Conservation (phyloP, 2,329 filamentous ascomycete genomes). For the Xylaria arbuscula region DNA sequence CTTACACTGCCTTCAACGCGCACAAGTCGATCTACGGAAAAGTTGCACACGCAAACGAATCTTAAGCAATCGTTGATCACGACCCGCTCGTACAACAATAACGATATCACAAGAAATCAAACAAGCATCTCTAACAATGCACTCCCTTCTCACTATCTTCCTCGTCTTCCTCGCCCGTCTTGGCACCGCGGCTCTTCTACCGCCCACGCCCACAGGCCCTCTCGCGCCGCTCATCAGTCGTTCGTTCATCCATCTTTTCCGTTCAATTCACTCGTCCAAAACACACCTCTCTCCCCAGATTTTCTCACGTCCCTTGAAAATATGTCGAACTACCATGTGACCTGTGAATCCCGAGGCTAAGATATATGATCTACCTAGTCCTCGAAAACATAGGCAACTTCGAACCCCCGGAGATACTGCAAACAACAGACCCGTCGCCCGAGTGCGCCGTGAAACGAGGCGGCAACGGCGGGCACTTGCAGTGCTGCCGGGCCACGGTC, state of each 20-base stretch:
- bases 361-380: constrained; percentile 14
- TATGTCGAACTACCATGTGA: background rate
- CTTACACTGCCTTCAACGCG: background rate
- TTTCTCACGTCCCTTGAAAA: background rate
- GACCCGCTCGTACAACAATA: background rate
- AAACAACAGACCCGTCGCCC: constrained; percentile 44
- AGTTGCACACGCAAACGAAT: background rate
- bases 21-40: background rate
- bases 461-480: constrained; percentile 48
- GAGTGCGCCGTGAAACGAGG: constrained; percentile 46
- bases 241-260: constrained; percentile 17
- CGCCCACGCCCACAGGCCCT: constrained; percentile 15
- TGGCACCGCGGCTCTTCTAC: constrained; percentile 1
- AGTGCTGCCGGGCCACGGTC: constrained; percentile 47
- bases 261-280: background rate
- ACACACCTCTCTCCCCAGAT: background rate
- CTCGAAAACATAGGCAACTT: constrained; percentile 42
- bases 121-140: constrained; percentile 20
- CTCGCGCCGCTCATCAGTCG: constrained; percentile 36
- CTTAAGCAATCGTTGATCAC: background rate
- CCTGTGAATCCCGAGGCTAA: background rate
- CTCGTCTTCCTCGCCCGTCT: constrained; percentile 17
- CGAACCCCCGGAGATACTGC: constrained; percentile 44
- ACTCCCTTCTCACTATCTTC: constrained; percentile 11
- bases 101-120: background rate